Evolutionary conservation across 768 basidiomycete genomes (phyloP).

Genomic region (Phaeotremella skinneri): DNA sequence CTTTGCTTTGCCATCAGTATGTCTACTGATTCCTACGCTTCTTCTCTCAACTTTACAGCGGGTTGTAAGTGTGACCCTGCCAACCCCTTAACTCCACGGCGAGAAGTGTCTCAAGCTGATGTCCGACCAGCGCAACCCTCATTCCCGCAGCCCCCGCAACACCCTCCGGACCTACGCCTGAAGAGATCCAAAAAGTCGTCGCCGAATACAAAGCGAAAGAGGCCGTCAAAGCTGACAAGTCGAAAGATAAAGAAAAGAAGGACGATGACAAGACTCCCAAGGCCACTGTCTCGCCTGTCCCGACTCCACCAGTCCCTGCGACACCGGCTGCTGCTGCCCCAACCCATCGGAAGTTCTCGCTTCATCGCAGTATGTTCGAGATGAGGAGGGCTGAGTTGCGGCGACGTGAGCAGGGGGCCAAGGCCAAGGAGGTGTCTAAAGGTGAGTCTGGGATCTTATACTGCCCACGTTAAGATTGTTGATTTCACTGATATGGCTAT

Average conservation of each 20-base stretch:
- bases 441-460: constrained; percentile 20
- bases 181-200: constrained; percentile 53
- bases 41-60: constrained; percentile 5
- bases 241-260: constrained; percentile 29
- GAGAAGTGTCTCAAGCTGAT: constrained; percentile 26
- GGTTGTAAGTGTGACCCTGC: constrained; percentile 17
- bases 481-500: not conserved
- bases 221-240: constrained; percentile 66
- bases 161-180: constrained; percentile 52
- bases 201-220: constrained; percentile 72
- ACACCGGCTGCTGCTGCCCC: constrained; percentile 25
- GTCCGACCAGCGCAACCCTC: constrained; percentile 28
- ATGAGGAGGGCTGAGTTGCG: constrained; percentile 74
- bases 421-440: constrained; percentile 52
- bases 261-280: constrained; percentile 28
- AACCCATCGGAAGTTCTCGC: constrained; percentile 67
- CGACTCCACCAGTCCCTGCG: constrained; percentile 51
- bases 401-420: constrained; percentile 63
- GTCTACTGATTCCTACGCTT: no score
- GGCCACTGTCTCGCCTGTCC: constrained; percentile 40
- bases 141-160: constrained; percentile 47
- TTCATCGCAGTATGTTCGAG: constrained; percentile 80
- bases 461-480: not conserved
- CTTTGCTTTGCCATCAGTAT: constrained; percentile 33
- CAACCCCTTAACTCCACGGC: not conserved